Evolutionary conservation across 345 rosid genomes (phyloP), one percentile per base, ranked within the genome.

Genomic region (Orychophragmus violaceus): DNA sequence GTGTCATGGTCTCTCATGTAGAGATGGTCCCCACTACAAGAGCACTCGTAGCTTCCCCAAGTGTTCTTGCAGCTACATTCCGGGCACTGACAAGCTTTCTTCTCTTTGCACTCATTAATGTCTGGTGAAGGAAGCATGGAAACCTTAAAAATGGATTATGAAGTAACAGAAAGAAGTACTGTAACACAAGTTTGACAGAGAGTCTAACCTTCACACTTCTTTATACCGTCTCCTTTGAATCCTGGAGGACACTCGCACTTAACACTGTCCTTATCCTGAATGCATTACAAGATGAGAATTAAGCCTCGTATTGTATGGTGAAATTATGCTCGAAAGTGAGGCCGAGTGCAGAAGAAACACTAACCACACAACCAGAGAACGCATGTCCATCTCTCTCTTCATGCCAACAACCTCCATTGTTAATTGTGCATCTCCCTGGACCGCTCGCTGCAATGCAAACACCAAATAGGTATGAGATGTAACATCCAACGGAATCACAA

Each of bases 21-120:
- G 55, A 91, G 83, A 78, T 87, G 95, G 78, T 87, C 90, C 25
- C 85, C 89, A 37, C 98, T 83, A 69, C 98, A 91, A 64, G 80
- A 75, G 80, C 98, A 91, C 28, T 91, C 92, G 7, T 89, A 91
- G 75, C 96, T 87, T 57, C 98, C 98, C 98, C 98, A 91, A 4
- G 90, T 85, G 56, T 91, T 70, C 78, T 84, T 91, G 85, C 99
- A 95, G 79, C 81, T 87, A 78, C 99, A 95, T 69, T 87, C 97
- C 1, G 95, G 80, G 79, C 99, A 95, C 66, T 87, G 99, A 67
- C 99, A 95, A 2, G 94, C 96, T 83, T 84, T 89, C 85, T 64
- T 89, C 64, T 91, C 99, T 81, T 83, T 84, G 83, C 97, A 95
- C 58, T 95, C 99, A 59, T 95, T 82, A 61, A 95, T 74, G 72